These are phyloP conservation scores for Talaromyces sp. DNA, from an alignment of 2,329 filamentous ascomycete species.

Conservation along the genomic window DNA sequence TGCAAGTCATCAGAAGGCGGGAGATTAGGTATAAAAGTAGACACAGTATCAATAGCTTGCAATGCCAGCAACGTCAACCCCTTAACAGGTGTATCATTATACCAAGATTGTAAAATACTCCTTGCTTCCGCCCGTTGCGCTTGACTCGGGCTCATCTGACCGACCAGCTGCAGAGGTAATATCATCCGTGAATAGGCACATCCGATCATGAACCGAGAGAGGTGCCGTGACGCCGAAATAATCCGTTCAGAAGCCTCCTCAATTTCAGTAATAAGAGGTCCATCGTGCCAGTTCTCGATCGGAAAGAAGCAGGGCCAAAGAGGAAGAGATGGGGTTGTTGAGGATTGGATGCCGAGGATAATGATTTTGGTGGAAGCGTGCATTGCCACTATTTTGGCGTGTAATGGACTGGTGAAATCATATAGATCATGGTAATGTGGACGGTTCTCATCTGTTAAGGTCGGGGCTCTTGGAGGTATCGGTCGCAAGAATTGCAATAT, in stretches of 20 bases:
- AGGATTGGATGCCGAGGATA: slow-evolving; percentile 5
- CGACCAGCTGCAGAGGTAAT: slow-evolving; percentile 16
- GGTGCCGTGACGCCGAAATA: slow-evolving; percentile 8
- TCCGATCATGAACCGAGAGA: slow-evolving; percentile 14
- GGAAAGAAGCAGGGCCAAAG: not conserved
- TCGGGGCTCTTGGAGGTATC: not conserved
- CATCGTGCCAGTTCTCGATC: not conserved
- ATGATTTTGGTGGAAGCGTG: slow-evolving; percentile 6
- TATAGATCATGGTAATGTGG: not conserved
- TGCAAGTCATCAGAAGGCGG: not conserved
- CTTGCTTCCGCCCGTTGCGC: slow-evolving; percentile 2
- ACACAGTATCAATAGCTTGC: not conserved
- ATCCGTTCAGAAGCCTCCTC: slow-evolving; percentile 5
- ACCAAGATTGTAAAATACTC: slow-evolving; percentile 14
- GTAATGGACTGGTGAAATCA: not conserved
- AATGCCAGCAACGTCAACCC: slow-evolving; percentile 8
- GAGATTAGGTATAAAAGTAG: not conserved
- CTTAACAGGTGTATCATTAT: slow-evolving; percentile 8
- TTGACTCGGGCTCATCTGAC: slow-evolving; percentile 8
- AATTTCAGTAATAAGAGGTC: not conserved
- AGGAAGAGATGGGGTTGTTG: not conserved
- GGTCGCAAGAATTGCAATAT: slow-evolving; percentile 1
- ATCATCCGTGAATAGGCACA: slow-evolving; percentile 18
- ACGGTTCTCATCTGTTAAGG: not conserved
- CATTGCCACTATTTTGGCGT: slow-evolving; percentile 15